Evolutionary conservation across 306 rosid genomes (phyloP).

Genomic region (Crotalaria pallida): DNA sequence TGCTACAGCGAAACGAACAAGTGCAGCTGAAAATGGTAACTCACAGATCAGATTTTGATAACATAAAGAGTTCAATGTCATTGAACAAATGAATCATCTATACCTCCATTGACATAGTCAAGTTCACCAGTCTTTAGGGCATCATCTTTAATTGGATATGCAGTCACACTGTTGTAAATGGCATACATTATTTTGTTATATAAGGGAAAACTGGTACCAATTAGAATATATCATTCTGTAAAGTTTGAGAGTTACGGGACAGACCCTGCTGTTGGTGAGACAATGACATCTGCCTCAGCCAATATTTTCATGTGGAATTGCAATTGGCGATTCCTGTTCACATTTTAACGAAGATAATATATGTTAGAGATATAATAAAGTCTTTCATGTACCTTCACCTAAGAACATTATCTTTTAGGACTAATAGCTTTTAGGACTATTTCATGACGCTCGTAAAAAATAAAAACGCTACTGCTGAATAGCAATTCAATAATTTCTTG

Average conservation of each 20-base stretch:
- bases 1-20: constrained; percentile 72
- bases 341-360: background rate
- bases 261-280: constrained; percentile 88
- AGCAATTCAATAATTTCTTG: background rate
- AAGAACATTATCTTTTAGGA: too few species aligned
- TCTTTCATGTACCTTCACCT: too few species aligned
- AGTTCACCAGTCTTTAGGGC: constrained; percentile 88
- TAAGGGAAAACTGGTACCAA: background rate
- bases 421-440: too few species aligned
- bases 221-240: background rate
- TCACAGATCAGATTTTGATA: constrained; percentile 4
- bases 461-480: background rate
- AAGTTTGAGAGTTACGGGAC: constrained; percentile 17
- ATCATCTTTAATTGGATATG: constrained; percentile 74
- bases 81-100: background rate
- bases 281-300: constrained; percentile 75
- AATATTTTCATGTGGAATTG: constrained; percentile 72
- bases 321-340: constrained; percentile 79
- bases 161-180: constrained; percentile 64
- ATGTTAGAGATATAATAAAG: too few species aligned
- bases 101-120: constrained; percentile 96
- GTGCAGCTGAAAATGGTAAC: constrained; percentile 66
- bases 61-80: background rate
- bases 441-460: background rate
- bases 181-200: constrained; percentile 1